Percentiles rank a stretch among this genome's conserved stretches.
phyloP scores from a whole-genome alignment of 1,139 yeast genomes.

The Zygosaccharomyces sapae region DNA sequence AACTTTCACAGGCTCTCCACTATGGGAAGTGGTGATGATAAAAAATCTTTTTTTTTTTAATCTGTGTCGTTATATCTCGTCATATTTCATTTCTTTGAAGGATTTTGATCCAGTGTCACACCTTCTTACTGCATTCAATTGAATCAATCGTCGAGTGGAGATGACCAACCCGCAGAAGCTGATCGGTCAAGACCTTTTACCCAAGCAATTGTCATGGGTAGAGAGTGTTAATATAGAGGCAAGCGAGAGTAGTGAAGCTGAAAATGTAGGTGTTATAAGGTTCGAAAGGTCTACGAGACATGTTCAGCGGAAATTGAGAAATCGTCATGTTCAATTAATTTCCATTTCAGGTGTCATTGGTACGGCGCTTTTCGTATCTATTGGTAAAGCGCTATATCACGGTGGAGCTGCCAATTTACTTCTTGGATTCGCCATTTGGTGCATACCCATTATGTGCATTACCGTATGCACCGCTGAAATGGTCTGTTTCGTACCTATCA shows the following conservation, averaged over 20 bases:
- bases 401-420: constrained; percentile 81
- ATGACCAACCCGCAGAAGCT: background rate
- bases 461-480: constrained; percentile 77
- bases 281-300: constrained; percentile 5
- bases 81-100: no score
- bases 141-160: background rate
- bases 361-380: constrained; percentile 70
- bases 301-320: constrained; percentile 41
- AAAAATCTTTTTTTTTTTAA: no score
- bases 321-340: constrained; percentile 69
- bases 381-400: constrained; percentile 60
- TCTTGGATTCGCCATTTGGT: constrained; percentile 60
- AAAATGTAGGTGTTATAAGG: background rate
- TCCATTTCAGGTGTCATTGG: constrained; percentile 87
- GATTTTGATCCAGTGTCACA: constrained; percentile 27
- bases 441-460: constrained; percentile 56
- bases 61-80: no score
- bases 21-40: no score
- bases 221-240: constrained; percentile 1
- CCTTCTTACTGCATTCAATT: constrained; percentile 23
- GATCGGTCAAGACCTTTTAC: background rate
- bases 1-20: background rate
- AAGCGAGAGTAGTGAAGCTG: constrained; percentile 3
- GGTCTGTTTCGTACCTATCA: constrained; percentile 73
- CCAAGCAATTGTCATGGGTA: constrained; percentile 3